A percentile compares a stretch with the other conserved stretches of the same genome.
Evolutionary conservation across 2,329 filamentous ascomycete species (phyloP).

Genomic region (Pseudodiploospora longispora): DNA sequence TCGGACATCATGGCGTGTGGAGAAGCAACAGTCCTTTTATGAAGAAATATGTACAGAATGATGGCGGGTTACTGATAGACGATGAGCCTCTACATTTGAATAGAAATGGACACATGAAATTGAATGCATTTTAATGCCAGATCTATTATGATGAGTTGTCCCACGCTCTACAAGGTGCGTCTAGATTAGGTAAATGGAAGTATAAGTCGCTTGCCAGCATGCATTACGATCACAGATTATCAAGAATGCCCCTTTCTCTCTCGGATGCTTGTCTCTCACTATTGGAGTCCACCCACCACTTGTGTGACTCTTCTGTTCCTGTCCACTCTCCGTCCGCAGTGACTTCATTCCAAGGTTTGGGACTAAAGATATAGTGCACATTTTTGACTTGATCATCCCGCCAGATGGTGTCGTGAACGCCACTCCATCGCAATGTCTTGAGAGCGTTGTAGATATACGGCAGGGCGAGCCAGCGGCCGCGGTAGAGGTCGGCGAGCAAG

Average conservation of each 20-base stretch:
- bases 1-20: too few species aligned
- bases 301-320: conserved; percentile 40
- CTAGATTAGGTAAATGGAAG: not conserved
- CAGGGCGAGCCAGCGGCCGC: conserved; percentile 47
- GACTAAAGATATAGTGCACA: conserved; percentile 52
- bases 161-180: not conserved
- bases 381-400: conserved; percentile 50
- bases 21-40: too few species aligned
- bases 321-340: conserved; percentile 34
- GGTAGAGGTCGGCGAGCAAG: conserved; percentile 47
- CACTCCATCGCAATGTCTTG: conserved; percentile 48
- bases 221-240: conserved; percentile 5
- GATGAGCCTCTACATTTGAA: conserved; percentile 6
- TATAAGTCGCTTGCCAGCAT: not conserved
- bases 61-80: conserved; percentile 6
- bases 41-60: conserved; percentile 3
- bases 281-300: conserved; percentile 49
- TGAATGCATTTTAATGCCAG: not conserved
- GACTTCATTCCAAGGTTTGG: conserved; percentile 54
- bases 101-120: conserved; percentile 1
- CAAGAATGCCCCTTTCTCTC: conserved; percentile 27
- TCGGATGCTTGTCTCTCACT: conserved; percentile 34
- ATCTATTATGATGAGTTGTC: too few species aligned
- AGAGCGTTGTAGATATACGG: conserved; percentile 56
- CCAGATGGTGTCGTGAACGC: conserved; percentile 50